Percentiles rank a stretch among this genome's conserved stretches.
phyloP scores from a whole-genome alignment of 192 early-diverging fungal species.

The Spinellus fusiger region DNA sequence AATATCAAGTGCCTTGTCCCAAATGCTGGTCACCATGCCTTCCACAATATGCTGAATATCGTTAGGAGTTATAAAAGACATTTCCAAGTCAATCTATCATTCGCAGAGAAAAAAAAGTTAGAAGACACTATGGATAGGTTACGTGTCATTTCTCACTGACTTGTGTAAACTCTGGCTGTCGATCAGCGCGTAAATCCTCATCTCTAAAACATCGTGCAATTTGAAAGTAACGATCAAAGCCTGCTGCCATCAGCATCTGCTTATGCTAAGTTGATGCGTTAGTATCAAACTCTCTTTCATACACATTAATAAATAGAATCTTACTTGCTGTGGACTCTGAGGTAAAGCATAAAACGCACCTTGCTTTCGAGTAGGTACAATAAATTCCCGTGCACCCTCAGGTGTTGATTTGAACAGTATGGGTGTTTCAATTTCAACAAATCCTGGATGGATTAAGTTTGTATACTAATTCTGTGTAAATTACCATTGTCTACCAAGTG shows the following conservation, averaged over 20 bases:
- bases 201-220: conserved; percentile 90
- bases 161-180: conserved; percentile 94
- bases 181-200: conserved; percentile 79
- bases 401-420: conserved; percentile 87
- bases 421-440: conserved; percentile 92
- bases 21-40: conserved; percentile 59
- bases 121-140: background rate
- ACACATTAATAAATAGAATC: background rate
- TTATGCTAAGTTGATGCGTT: conserved; percentile 54
- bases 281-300: background rate
- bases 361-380: conserved; percentile 79
- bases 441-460: conserved; percentile 37
- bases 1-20: conserved; percentile 47
- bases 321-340: conserved; percentile 85
- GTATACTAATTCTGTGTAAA: background rate
- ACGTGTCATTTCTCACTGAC: conserved; percentile 30
- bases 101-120: background rate
- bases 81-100: conserved; percentile 79
- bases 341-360: conserved; percentile 82
- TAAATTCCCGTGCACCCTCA: conserved; percentile 88
- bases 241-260: conserved; percentile 87
- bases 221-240: conserved; percentile 89
- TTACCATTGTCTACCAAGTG: conserved; percentile 60
- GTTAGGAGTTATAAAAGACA: conserved; percentile 69
- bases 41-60: conserved; percentile 76